phyloP scores from a whole-genome alignment of 2,329 filamentous ascomycete genomes.

The Neospermospora avenae region DNA sequence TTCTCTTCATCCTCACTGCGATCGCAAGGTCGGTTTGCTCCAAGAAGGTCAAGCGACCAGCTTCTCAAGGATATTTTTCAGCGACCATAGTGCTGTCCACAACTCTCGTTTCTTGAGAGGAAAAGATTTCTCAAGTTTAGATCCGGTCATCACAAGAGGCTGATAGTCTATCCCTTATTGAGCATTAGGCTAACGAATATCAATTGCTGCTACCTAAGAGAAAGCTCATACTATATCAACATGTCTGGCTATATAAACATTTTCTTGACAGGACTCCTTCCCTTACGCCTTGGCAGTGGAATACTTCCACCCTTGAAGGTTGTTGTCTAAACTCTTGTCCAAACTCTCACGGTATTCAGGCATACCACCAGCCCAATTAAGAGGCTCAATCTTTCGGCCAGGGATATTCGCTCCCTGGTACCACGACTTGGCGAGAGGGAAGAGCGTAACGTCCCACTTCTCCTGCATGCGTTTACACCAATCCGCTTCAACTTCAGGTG shows the following conservation, averaged over 20 bases:
- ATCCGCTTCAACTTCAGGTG: slow-evolving; percentile 32
- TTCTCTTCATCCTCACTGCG: background rate
- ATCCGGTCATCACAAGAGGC: background rate
- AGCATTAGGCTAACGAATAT: background rate
- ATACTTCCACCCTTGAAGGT: slow-evolving; percentile 8
- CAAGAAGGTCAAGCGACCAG: too few species aligned
- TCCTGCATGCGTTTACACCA: slow-evolving; percentile 35
- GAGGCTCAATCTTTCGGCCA: slow-evolving; percentile 37
- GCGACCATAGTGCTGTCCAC: too few species aligned
- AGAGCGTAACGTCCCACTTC: slow-evolving; percentile 33
- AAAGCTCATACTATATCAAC: background rate
- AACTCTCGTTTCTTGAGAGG: background rate
- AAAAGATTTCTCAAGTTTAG: too few species aligned
- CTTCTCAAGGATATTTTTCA: too few species aligned
- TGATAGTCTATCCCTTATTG: background rate
- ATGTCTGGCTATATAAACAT: background rate
- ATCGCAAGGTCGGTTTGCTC: background rate
- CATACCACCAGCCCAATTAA: slow-evolving; percentile 31
- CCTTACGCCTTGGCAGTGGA: slow-evolving; percentile 2
- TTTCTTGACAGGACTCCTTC: background rate
- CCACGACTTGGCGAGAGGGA: slow-evolving; percentile 38
- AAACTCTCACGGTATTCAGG: background rate
- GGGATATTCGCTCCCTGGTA: slow-evolving; percentile 43
- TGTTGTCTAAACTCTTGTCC: slow-evolving; percentile 7
- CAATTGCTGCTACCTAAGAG: background rate